Conservation (phyloP, 768 basidiomycete genomes). For the Pleurotus cornucopiae region DNA sequence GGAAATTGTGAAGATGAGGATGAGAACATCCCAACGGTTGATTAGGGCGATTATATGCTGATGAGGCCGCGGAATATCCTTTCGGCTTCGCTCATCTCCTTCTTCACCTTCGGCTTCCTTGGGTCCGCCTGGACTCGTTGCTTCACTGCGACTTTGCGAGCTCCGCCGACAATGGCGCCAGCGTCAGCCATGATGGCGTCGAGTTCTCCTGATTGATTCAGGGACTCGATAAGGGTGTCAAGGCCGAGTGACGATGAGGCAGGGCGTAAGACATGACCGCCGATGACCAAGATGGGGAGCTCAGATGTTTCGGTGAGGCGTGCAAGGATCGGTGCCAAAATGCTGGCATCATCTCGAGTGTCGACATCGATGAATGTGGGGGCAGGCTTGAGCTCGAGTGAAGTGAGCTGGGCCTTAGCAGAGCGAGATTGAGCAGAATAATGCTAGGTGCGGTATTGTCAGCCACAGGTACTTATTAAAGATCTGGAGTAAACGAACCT, state of each 20-base stretch:
- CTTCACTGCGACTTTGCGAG: constrained; percentile 2
- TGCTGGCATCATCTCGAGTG: constrained; percentile 62
- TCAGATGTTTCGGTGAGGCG: constrained; percentile 53
- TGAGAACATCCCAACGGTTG: too few relatives aligned
- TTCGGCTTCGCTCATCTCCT: neutral
- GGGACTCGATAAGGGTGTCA: constrained; percentile 45
- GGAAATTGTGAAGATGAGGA: too few relatives aligned
- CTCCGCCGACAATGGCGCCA: constrained; percentile 52
- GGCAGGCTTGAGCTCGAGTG: constrained; percentile 54
- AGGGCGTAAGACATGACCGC: constrained; percentile 36
- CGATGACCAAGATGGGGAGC: constrained; percentile 67
- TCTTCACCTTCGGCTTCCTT: neutral
- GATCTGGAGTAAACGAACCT: constrained; percentile 36
- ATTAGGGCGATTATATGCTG: neutral
- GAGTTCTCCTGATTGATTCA: constrained; percentile 50
- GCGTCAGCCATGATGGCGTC: constrained; percentile 44
- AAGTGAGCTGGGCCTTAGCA: constrained; percentile 53
- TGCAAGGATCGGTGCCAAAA: constrained; percentile 55
- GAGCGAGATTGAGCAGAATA: neutral
- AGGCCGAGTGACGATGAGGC: constrained; percentile 36
- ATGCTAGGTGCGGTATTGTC: neutral
- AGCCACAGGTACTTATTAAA: neutral
- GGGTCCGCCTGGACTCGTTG: constrained; percentile 1
- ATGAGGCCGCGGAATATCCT: constrained; percentile 4
- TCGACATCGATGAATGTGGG: constrained; percentile 73